phyloP scores from a whole-genome alignment of 208 protist species.

The Trypanosoma rangeli region DNA sequence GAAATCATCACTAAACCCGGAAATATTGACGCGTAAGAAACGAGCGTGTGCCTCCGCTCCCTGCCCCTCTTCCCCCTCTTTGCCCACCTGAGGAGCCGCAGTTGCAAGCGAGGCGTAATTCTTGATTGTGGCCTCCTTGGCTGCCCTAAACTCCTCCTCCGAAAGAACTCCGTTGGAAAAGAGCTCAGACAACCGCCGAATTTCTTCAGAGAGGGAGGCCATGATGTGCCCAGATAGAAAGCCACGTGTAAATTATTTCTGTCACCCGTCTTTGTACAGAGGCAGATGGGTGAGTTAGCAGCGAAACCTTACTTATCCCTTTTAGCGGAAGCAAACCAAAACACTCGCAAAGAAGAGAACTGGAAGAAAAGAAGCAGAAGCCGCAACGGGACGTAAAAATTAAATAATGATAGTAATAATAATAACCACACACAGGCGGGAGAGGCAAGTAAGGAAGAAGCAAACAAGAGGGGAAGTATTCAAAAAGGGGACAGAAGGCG shows the following conservation, averaged over 20 bases:
- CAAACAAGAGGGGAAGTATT: neutral
- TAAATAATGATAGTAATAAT: neutral
- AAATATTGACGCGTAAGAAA: constrained; percentile 10
- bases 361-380: too few species aligned
- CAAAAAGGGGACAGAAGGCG: neutral
- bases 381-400: neutral
- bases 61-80: neutral
- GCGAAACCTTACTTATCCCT: too few species aligned
- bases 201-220: constrained; percentile 50
- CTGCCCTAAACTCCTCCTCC: constrained; percentile 56
- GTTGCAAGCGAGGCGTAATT: constrained; percentile 11
- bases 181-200: constrained; percentile 55
- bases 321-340: too few species aligned
- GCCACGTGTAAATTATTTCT: neutral
- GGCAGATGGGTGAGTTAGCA: too few species aligned
- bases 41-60: neutral
- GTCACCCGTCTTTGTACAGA: neutral
- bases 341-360: too few species aligned
- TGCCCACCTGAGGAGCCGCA: neutral
- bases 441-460: neutral
- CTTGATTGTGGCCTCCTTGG: constrained; percentile 47
- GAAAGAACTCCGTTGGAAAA: constrained; percentile 51
- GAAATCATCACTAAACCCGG: constrained; percentile 14
- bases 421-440: neutral
- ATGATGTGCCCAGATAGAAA: neutral